Evolutionary conservation across 2,329 filamentous ascomycete species (phyloP).

Genomic region (Aspergillus felis): DNA sequence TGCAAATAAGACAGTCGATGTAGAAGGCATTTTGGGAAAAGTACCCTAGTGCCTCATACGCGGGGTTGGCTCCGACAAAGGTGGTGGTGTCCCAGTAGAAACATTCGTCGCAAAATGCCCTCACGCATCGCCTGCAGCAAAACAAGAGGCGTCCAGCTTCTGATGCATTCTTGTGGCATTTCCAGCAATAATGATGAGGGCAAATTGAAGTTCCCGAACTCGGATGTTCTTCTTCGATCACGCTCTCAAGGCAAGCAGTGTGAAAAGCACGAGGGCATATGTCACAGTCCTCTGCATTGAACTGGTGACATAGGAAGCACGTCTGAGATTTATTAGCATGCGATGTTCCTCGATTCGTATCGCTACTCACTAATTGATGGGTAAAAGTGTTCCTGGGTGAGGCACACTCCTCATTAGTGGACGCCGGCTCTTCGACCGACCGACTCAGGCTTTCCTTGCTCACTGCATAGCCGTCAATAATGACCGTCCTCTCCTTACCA

Average conservation of each 20-base stretch:
- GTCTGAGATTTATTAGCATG: slow-evolving; percentile 8
- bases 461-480: slow-evolving; percentile 54
- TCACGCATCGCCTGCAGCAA: slow-evolving; percentile 54
- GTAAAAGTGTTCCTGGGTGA: slow-evolving; percentile 19
- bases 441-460: slow-evolving; percentile 50
- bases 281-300: slow-evolving; percentile 7
- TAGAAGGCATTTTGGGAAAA: slow-evolving; percentile 46
- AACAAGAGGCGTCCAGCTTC: slow-evolving; percentile 42
- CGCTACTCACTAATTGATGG: slow-evolving; percentile 41
- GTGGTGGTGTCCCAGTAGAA: slow-evolving; percentile 50
- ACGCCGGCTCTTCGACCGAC: slow-evolving; percentile 45
- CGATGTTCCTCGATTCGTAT: background rate
- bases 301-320: slow-evolving; percentile 13
- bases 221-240: slow-evolving; percentile 20
- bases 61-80: slow-evolving; percentile 48
- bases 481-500: slow-evolving; percentile 56
- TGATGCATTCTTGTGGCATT: slow-evolving; percentile 50
- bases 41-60: slow-evolving; percentile 51
- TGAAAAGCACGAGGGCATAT: slow-evolving; percentile 56
- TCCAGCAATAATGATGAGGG: slow-evolving; percentile 52
- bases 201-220: slow-evolving; percentile 30
- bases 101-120: slow-evolving; percentile 57
- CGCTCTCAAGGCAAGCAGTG: slow-evolving; percentile 43
- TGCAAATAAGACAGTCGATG: slow-evolving; percentile 26
- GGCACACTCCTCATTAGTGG: background rate